These are phyloP conservation scores for Viridothelium virens DNA, from an alignment of 495 filamentous ascomycete genomes.

Conservation along the genomic window DNA sequence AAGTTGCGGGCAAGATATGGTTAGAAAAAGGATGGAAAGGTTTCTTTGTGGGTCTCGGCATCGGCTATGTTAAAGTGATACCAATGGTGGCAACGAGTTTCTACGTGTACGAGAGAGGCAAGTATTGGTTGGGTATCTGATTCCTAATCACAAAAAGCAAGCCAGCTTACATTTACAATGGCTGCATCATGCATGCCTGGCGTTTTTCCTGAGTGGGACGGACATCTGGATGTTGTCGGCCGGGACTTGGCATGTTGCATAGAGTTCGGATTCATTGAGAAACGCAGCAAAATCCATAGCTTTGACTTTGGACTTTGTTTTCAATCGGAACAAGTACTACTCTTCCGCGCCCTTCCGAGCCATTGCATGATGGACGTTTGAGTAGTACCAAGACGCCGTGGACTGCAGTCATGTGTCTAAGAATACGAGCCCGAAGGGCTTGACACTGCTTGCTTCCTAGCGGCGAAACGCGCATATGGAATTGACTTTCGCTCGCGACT, in stretches of 20 bases:
- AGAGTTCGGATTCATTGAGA: background rate
- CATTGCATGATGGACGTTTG: background rate
- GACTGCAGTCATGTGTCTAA: too few relatives aligned
- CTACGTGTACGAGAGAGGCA: slow-evolving; percentile 75
- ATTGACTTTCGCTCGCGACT: too few relatives aligned
- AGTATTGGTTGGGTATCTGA: slow-evolving; percentile 63
- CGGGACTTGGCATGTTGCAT: background rate
- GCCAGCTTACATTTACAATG: background rate
- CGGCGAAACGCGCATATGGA: too few relatives aligned
- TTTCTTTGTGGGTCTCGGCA: slow-evolving; percentile 87
- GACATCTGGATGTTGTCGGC: background rate
- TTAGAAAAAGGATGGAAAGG: slow-evolving; percentile 68
- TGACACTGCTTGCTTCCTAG: too few relatives aligned
- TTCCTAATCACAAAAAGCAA: background rate
- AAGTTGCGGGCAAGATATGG: slow-evolving; percentile 68
- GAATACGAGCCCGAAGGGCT: too few relatives aligned
- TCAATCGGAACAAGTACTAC: background rate
- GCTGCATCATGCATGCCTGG: background rate
- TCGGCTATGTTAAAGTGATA: slow-evolving; percentile 90
- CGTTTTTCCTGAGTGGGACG: background rate
- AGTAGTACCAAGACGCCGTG: background rate
- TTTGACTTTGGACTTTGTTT: background rate
- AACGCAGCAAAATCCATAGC: background rate
- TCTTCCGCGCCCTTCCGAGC: background rate
- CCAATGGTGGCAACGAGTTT: slow-evolving; percentile 81